Percentiles rank a stretch among this genome's conserved stretches.
Evolutionary conservation across 2,329 filamentous ascomycete genomes (phyloP).

Genomic region (Aphanoascus verrucosus): DNA sequence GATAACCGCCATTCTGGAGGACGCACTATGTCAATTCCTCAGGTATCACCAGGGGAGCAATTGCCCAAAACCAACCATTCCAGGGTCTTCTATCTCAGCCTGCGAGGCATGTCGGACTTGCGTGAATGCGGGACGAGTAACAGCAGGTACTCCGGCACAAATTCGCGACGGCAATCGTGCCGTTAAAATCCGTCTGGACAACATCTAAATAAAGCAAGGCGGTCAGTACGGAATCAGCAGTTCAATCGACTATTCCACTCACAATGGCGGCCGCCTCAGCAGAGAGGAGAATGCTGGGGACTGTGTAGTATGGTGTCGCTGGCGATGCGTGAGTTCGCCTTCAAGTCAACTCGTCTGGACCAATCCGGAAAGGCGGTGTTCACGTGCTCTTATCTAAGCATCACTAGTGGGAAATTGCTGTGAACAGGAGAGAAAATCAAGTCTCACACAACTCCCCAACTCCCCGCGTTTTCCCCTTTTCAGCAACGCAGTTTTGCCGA

Average conservation of each 20-base stretch:
- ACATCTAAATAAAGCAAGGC: slow-evolving; percentile 27
- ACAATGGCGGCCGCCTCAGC: slow-evolving; percentile 8
- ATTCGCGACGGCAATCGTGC: slow-evolving; percentile 31
- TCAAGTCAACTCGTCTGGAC: neutral
- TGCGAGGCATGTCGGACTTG: slow-evolving; percentile 31
- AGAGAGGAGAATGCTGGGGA: neutral
- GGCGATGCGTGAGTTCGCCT: neutral
- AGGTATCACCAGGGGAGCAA: neutral
- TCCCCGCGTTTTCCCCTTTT: slow-evolving; percentile 24
- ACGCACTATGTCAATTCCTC: slow-evolving; percentile 13
- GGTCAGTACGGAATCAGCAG: slow-evolving; percentile 18
- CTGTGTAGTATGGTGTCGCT: neutral
- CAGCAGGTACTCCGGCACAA: slow-evolving; percentile 22
- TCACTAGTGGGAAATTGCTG: slow-evolving; percentile 23
- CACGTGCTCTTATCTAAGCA: slow-evolving; percentile 23
- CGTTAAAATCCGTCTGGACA: slow-evolving; percentile 36
- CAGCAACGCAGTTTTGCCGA: slow-evolving; percentile 34
- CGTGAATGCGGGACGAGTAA: slow-evolving; percentile 32
- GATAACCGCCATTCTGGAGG: slow-evolving; percentile 38
- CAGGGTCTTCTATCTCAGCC: slow-evolving; percentile 33
- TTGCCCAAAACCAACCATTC: slow-evolving; percentile 29
- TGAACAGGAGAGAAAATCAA: slow-evolving; percentile 27
- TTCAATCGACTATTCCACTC: neutral
- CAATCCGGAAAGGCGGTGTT: neutral
- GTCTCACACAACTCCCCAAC: slow-evolving; percentile 29